Base-by-base conservation (phyloP, 768 basidiomycete genomes). In the Serpula lacrymans region DNA sequence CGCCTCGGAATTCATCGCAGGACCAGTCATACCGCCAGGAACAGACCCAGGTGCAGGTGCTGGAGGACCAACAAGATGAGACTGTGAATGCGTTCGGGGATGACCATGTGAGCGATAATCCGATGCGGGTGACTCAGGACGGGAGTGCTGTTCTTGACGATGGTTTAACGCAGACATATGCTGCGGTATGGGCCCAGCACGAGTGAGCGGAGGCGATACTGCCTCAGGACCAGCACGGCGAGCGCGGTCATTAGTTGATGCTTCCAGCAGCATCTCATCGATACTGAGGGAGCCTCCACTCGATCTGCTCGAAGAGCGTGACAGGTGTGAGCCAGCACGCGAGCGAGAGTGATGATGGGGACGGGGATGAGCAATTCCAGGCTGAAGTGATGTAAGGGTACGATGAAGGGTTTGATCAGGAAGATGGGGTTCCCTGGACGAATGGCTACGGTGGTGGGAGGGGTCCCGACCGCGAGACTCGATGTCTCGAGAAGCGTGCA, bases 261-360 rank as follows among this genome's bases (percentile, higher is more conserved):
- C 70, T 37, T 72, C 70, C 42, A 75, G 53, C 37, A 75, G 60
- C 63, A 75, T 68, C 41, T 75, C 72, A 36, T 75, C 73, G 43
- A 75, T 58, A 39, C 60, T 63, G 46, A 68, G 55, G 34, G 62
- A 64, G 37, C 48, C 56, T 17, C 34, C 51, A 0, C 57, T 62
- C 25, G 54, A 55, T 30, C 55, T 57, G 36, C 51, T 61, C 20
- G 60, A 68, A 3, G 69, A 69, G 36, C 60, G 65, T 29, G 65
- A 65, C 10, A 54, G 62, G 0, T n/a, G n/a, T n/a, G n/a, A n/a
- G n/a, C n/a, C n/a, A n/a, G n/a, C n/a, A n/a, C n/a, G n/a, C n/a
- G 67, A 65, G 39, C 59, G 41, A 2, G 56, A 63, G 13, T 56
- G 46, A 0, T 37, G 34, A 18, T 34, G 45, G 2, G 55, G 5